Evolutionary conservation across 2,329 filamentous ascomycete genomes (phyloP), one percentile per base, ranked within the genome.

Genomic region (Epichloe glyceriae): DNA sequence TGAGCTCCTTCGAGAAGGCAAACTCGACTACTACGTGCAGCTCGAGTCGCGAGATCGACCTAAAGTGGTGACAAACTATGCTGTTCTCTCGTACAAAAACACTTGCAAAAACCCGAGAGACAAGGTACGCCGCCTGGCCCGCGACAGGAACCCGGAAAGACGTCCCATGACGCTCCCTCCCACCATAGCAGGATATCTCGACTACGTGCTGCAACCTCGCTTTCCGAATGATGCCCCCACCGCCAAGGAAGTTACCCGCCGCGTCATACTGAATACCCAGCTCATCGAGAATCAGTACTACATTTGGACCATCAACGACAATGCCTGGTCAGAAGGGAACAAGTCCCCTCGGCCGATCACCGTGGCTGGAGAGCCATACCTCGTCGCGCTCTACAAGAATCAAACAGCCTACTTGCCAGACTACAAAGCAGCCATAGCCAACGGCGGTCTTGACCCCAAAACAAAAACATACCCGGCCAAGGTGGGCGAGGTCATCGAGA

Each of bases 401-500:
- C 14, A 48, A 26, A 40, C 40, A 12, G 49, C 26, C 10, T 42
- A 49, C 33, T n/a, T 51, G n/a, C 78, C 78, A 2, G 64, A 79
- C 59, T 79, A 78, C 57, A 65, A 70, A 0, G 68, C 65, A 0
- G 78, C 78, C 0, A 20, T 78, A 0, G 59, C 60, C 12, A 75
- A 79, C 56, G 54, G 64, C 15, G 78, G 76, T 15, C 79, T 74
- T 67, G 79, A 83, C 53, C 76, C 76, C 0, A 56, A 52, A 0
- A 74, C 69, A 0, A 62, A 65, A 11, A 69, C 73, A 0, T 82
- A 73, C 58, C 75, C 79, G 0, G 77, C 74, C 1, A 67, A 69
- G 42, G 58, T 79, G 2, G 78, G 78, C 26, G 79, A 83, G 58
- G 73, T 79, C 0, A 61, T 79, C 3, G 75, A 78, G 50, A 73